Evolutionary conservation across 305 asterid genomes (phyloP), one percentile per base, ranked within the genome.

Genomic region (Solanum chacoense): DNA sequence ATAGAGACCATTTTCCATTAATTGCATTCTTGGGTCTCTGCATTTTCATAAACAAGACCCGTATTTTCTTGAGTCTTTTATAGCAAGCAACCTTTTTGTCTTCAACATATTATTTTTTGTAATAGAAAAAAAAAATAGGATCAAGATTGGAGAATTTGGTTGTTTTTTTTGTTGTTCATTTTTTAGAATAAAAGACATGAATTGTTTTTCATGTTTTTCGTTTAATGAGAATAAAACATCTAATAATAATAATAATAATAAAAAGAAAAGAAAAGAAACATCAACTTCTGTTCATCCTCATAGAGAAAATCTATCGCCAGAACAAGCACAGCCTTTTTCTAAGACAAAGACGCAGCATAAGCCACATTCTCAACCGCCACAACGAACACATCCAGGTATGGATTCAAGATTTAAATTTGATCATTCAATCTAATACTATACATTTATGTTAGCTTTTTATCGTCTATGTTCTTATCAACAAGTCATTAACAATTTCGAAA

Each of bases 161-260:
- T 38, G 14, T 80, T 42, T 45, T 45, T 81, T 18, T 20, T 81
- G 55, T 81, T 45, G 71, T 29, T 45, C 38, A 45, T 29, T 81
- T 80, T 16, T 79, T 28, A 29, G 45, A 83, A 63, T 3, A 34
- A 67, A 24, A 67, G 24, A 40, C 38, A 93, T 94, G 97, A 91
- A 90, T 88, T 93, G 94, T 88, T 93, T 90, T 88, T 85, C 90
- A 73, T 90, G 91, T 88, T 90, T 90, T 76, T 18, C 85, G 22
- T 88, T 71, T n/a, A 71, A 79, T 26, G 76, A 72, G 14, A 85
- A 28, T 72, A 85, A 88, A 74, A 59, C 90, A 73, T 89, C 94
- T 11, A 35, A 34, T 18, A 59, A 67, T 55, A 55, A 55, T 18
- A 91, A 91, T 88, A 90, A 55, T 20, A 91, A 91, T 88, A 90